Conservation (phyloP, 2,329 filamentous ascomycete species). For the Blastomyces parvus region DNA sequence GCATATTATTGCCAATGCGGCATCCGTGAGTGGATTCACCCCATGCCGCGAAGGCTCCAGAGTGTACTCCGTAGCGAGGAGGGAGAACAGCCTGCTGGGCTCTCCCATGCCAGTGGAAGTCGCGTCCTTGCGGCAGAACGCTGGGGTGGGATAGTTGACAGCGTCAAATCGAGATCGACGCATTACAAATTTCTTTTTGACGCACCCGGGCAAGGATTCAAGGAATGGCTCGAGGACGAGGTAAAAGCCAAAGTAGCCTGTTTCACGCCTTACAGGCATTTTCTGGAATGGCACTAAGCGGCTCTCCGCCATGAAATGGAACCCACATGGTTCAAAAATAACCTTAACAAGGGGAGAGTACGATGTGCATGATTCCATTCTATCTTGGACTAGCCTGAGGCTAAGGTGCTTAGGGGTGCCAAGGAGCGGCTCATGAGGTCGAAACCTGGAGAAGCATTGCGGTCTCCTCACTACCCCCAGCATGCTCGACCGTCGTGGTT, state of each 20-base stretch:
- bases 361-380: neutral
- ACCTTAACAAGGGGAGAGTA: neutral
- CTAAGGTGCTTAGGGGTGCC: neutral
- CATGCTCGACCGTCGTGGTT: neutral
- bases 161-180: slow-evolving; percentile 4
- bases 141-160: neutral
- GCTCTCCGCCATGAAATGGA: too few relatives aligned
- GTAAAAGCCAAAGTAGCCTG: neutral
- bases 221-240: neutral
- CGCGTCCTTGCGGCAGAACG: too few relatives aligned
- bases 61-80: too few relatives aligned
- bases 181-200: neutral
- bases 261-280: neutral
- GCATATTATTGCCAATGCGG: neutral
- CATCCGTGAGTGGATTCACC: neutral
- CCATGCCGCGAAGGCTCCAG: neutral
- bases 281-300: neutral
- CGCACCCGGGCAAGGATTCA: neutral
- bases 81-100: neutral
- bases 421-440: neutral
- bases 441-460: too few relatives aligned
- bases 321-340: neutral
- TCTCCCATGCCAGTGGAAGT: neutral
- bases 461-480: neutral
- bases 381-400: neutral